Base-by-base conservation (phyloP, 345 rosid species). In the Salix viminalis region DNA sequence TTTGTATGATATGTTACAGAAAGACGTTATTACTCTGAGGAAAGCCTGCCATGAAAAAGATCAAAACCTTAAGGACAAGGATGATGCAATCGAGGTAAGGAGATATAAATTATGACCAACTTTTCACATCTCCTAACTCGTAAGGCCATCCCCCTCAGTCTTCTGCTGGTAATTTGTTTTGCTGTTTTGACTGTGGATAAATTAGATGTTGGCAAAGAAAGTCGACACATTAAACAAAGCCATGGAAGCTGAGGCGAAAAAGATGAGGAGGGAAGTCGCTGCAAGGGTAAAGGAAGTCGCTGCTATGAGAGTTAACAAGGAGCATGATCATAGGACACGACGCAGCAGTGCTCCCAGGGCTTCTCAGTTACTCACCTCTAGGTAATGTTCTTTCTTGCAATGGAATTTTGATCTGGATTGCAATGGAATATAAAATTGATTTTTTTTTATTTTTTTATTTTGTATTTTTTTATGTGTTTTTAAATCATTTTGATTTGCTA, bases 251-350 rank as follows among this genome's bases (percentile, higher is more conserved):
- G 97, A 96, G 85, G 94, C 96, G 30, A 96, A 96, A 89, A 96
- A 92, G 88, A 96, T 96, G 98, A 81, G 98, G 81, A 91, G 98
- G 82, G 99, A 96, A 87, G 99, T 96, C 65, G 95, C 98, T 74
- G 90, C 90, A 7, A 96, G 93, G 99, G 99, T 89, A 75, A 96
- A 96, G 86, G 99, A 96, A 87, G 98, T 96, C 66, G 89, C 99
- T 67, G 94, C 97, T 56, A 92, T 96, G 91, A 96, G 98, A 24
- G 94, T 93, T 56, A 97, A 90, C 39, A 96, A 91, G 84, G 94
- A 89, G 42, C 97, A 91, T 36, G 98, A 92, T 79, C 89, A 83
- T 77, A 87, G 91, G 87, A 84, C 86, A 24, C 79, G 71, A 8
- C 84, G 90, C 10, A 46, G 67, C 48, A 82, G 85, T n/a, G 84